phyloP scores from a whole-genome alignment of 1,284 basidiomycete species.

The Ceraceosorus guamensis region DNA sequence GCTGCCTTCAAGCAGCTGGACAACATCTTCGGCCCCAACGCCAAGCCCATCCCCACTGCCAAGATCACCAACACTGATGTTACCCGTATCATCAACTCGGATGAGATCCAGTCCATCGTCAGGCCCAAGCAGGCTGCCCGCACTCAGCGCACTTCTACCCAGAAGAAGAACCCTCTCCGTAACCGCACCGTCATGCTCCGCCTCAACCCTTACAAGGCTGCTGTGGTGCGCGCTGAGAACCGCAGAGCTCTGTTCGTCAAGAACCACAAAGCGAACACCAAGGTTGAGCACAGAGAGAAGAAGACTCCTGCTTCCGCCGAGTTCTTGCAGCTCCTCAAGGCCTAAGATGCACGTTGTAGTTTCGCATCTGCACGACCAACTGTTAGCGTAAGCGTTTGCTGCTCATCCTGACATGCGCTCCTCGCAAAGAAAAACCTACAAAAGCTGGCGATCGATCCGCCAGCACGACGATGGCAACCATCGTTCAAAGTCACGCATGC shows the following conservation, averaged over 20 bases:
- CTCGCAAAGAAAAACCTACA: too few species aligned
- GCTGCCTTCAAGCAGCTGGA: constrained; percentile 86
- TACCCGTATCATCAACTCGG: constrained; percentile 87
- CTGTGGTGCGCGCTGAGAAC: constrained; percentile 42
- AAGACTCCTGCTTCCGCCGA: constrained; percentile 56
- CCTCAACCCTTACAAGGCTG: constrained; percentile 93
- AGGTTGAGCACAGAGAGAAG: constrained; percentile 32
- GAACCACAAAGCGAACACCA: too few species aligned
- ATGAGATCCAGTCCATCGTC: constrained; percentile 63
- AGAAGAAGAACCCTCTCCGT: constrained; percentile 92
- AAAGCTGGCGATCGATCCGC: too few species aligned
- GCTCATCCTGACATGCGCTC: too few species aligned
- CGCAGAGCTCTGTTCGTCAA: too few species aligned
- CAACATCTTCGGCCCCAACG: constrained; percentile 70
- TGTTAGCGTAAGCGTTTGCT: too few species aligned
- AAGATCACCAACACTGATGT: constrained; percentile 98
- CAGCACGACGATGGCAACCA: too few species aligned
- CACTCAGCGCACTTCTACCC: constrained; percentile 91
- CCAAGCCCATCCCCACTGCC: constrained; percentile 62
- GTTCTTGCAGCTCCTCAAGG: constrained; percentile 81
- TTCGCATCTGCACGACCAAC: too few species aligned
- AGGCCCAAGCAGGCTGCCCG: constrained; percentile 69
- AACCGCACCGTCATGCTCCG: constrained; percentile 97
- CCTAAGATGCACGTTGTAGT: constrained; percentile 60
- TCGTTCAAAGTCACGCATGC: too few species aligned